phyloP scores from a whole-genome alignment of 805 yeast species.

The Candida sphagnicola region DNA sequence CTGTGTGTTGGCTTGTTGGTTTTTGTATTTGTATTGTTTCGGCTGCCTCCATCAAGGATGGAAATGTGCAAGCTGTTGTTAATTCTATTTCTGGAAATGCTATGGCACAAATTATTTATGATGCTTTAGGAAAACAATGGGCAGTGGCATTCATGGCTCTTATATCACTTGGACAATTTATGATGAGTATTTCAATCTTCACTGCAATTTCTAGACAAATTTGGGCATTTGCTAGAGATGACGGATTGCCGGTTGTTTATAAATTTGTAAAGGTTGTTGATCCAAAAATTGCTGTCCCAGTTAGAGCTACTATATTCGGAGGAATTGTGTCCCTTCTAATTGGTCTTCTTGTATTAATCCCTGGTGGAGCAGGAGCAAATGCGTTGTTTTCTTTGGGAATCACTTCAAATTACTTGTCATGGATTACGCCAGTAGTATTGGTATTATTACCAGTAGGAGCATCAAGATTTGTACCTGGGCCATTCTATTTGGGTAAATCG shows the following conservation, averaged over 20 bases:
- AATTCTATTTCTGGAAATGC: conserved; percentile 52
- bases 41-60: conserved; percentile 52
- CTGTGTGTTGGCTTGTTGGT: conserved; percentile 55
- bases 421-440: conserved; percentile 59
- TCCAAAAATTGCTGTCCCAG: conserved; percentile 53
- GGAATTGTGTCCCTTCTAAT: conserved; percentile 43
- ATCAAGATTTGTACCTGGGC: conserved; percentile 58
- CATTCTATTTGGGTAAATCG: conserved; percentile 55
- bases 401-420: conserved; percentile 58
- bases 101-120: conserved; percentile 60
- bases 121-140: conserved; percentile 61
- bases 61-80: conserved; percentile 36
- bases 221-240: conserved; percentile 76
- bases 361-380: conserved; percentile 47
- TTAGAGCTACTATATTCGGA: conserved; percentile 58
- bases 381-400: conserved; percentile 64
- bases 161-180: conserved; percentile 55
- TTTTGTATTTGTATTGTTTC: conserved; percentile 51
- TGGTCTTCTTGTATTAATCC: conserved; percentile 55
- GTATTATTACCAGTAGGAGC: conserved; percentile 48
- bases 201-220: conserved; percentile 67
- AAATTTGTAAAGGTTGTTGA: conserved; percentile 53
- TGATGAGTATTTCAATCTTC: conserved; percentile 64
- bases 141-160: conserved; percentile 60
- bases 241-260: conserved; percentile 62